Evolutionary conservation across 495 filamentous ascomycete genomes (phyloP), one percentile per base, ranked within the genome.

Genomic region (Copromyces sp.): DNA sequence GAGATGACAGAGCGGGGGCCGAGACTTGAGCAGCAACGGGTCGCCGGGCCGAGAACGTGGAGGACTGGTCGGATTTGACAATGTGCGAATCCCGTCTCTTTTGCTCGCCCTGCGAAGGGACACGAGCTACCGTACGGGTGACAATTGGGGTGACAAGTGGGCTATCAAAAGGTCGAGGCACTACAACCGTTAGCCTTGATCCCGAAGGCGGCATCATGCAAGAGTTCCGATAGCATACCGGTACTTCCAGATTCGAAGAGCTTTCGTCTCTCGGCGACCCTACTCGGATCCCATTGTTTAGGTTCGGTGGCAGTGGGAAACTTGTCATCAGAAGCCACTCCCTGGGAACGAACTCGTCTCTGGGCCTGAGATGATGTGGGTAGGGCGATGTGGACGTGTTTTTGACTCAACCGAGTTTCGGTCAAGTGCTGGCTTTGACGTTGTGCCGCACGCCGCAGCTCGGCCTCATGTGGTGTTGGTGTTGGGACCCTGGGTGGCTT

Each of bases 201-300:
- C 20, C 65, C 11, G 2, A 12, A 7, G n/a, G 8, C 14, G 24
- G 16, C 3, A 47, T 29, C 14, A n/a, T n/a, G 12, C 7, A 38
- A 45, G 8, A 38, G 14, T 39, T 20, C 8, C 59, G 44, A 39
- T n/a, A 35, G 14, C 39, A 45, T 69, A 68, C 69, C 16, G 40
- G 69, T n/a, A 65, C 71, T 69, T 37, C 59, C 4, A 72, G 69
- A 53, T 44, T 74, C 69, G n/a, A 72, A 65, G 68, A 74, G 68
- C 69, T 76, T 82, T 72, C 79, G 79, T 3, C 78, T 76, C 53
- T 82, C 78, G 7, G 80, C 74, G 20, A 82, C 76, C 8, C 74
- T 16, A 14, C 73, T 78, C 5, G 77, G 77, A 72, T 78, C 74
- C 75, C 78, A 78, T 24, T 75, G 76, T 37, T 40, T 39, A 37